Evolutionary conservation across 2,329 filamentous ascomycete genomes (phyloP), one percentile per base, ranked within the genome.

Genomic region (Clarireedia hainanense): DNA sequence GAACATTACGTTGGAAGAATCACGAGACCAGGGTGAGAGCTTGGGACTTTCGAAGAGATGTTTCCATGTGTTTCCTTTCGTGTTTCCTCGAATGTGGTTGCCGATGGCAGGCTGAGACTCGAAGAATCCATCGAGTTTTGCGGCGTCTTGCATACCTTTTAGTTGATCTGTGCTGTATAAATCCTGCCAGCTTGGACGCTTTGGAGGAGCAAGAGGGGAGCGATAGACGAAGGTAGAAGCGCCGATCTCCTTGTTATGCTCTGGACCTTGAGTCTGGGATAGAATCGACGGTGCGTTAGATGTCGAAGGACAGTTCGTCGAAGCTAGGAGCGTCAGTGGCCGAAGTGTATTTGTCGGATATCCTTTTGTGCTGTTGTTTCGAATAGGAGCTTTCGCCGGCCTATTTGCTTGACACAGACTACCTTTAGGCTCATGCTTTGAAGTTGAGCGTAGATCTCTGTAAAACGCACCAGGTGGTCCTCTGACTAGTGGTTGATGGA

Each of bases 181-280:
- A n/a, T 57, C 43, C 15, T 62, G 57, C 65, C 63, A 67, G 14
- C 56, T 63, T 23, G 57, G 53, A 6, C 60, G 59, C 46, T 61
- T 61, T 23, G 63, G 60, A 30, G 66, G 66, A 17, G 66, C 66
- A 36, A 65, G 58, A 6, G 66, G 64, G 10, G 65, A 65, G 17
- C 63, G 60, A 46, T 68, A 68, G 5, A 62, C 20, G 27, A 64
- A 67, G 36, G 60, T 62, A 45, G 61, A 55, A 2, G 47, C 23
- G 6, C 40, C 48, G 20, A 30, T 36, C 17, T 52, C 37, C 23
- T 56, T 30, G 36, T 36, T 40, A 15, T 47, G 40, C 34, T 40
- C 26, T 14, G 27, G 27, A 12, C 27, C 15, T 20, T 36, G 20
- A 10, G 42, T 27, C 23, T 39, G 47, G 23, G 47, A 34, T 15